phyloP scores from a whole-genome alignment of 345 rosid species.

The Noccaea caerulescens region DNA sequence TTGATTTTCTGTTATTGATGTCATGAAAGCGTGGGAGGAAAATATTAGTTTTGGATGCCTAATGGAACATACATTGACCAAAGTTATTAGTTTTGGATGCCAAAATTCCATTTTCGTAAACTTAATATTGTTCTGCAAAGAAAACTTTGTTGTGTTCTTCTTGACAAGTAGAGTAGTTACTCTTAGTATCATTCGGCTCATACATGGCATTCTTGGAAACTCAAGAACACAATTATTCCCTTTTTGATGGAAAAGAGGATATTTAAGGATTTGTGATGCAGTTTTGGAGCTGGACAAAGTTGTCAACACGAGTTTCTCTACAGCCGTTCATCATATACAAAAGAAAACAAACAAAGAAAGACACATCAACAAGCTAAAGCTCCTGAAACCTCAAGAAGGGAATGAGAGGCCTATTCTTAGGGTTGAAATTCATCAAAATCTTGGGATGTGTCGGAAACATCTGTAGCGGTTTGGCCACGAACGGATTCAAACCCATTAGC shows the following conservation, averaged over 20 bases:
- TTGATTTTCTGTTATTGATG: too few relatives aligned
- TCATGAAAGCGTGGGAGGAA: too few relatives aligned
- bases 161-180: conserved; percentile 23
- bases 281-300: conserved; percentile 15
- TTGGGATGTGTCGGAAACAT: conserved; percentile 44
- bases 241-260: neutral
- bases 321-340: conserved; percentile 30
- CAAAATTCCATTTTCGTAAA: conserved; percentile 19
- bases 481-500: conserved; percentile 63
- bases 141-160: conserved; percentile 20
- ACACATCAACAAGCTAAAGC: conserved; percentile 23
- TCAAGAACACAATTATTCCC: conserved; percentile 9
- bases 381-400: conserved; percentile 1
- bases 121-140: conserved; percentile 26
- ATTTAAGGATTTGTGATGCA: conserved; percentile 7
- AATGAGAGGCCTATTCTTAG: neutral
- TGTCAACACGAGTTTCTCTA: conserved; percentile 26
- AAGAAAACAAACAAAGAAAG: conserved; percentile 5
- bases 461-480: conserved; percentile 38
- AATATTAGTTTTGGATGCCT: neutral
- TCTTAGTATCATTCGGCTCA: neutral
- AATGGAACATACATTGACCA: conserved; percentile 26
- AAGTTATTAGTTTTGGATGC: conserved; percentile 15
- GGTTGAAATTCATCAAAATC: conserved; percentile 29
- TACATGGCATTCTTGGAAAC: conserved; percentile 17